phyloP scores from a whole-genome alignment of 1,284 basidiomycete species.

The Pseudozyma thailandica region DNA sequence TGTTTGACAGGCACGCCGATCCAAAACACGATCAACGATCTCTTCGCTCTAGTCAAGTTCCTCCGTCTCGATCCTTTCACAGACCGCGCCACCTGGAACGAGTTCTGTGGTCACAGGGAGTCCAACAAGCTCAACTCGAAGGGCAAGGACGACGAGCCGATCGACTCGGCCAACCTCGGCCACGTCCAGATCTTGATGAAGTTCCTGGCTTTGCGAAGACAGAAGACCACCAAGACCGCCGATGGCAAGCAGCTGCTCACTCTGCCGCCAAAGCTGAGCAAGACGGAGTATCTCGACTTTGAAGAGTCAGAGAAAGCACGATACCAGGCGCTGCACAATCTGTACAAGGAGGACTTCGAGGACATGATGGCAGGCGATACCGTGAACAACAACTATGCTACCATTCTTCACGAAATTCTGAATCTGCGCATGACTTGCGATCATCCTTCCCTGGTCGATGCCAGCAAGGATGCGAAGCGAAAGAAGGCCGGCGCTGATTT shows the following conservation, averaged over 20 bases:
- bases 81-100: slow-evolving; percentile 91
- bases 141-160: slow-evolving; percentile 46
- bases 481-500: slow-evolving; percentile 74
- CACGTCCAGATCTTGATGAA: slow-evolving; percentile 98
- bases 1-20: slow-evolving; percentile 97
- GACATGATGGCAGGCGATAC: slow-evolving; percentile 88
- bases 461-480: slow-evolving; percentile 68
- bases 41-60: slow-evolving; percentile 96
- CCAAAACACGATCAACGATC: slow-evolving; percentile 97
- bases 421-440: slow-evolving; percentile 93
- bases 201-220: slow-evolving; percentile 92
- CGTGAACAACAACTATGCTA: slow-evolving; percentile 93
- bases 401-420: slow-evolving; percentile 85
- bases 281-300: slow-evolving; percentile 85
- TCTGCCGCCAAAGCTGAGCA: slow-evolving; percentile 83
- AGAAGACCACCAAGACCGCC: slow-evolving; percentile 85
- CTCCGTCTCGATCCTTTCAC: slow-evolving; percentile 90
- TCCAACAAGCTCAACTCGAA: slow-evolving; percentile 70
- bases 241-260: slow-evolving; percentile 86
- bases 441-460: slow-evolving; percentile 87
- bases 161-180: slow-evolving; percentile 86
- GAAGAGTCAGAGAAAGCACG: slow-evolving; percentile 83
- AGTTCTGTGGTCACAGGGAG: slow-evolving; percentile 89
- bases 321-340: slow-evolving; percentile 86
- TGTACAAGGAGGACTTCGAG: slow-evolving; percentile 88